These are phyloP conservation scores for Trichoderma parareesei DNA, from an alignment of 495 filamentous ascomycete species.

Conservation along the genomic window DNA sequence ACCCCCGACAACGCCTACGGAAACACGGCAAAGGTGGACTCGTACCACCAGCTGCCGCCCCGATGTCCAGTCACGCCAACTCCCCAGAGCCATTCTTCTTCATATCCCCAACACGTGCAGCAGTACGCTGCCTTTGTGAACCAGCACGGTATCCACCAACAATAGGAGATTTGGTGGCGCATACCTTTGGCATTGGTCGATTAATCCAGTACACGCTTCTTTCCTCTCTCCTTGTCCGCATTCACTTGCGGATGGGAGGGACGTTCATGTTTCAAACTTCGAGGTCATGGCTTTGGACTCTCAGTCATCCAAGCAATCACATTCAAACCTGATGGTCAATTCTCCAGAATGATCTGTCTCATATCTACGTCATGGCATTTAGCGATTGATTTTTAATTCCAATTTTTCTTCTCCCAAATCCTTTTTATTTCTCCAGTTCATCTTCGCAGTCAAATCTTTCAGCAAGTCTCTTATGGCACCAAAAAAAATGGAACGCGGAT, in stretches of 20 bases:
- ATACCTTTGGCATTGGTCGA: conserved; percentile 4
- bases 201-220: conserved; percentile 1
- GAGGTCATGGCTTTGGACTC: conserved; percentile 5
- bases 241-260: not conserved
- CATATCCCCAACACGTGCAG: not conserved
- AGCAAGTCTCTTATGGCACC: conserved; percentile 12
- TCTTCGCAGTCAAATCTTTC: conserved; percentile 7
- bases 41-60: conserved; percentile 29
- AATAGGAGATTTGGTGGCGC: conserved; percentile 5
- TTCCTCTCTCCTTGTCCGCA: not conserved
- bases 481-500: conserved; percentile 13
- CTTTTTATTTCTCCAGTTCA: conserved; percentile 1
- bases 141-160: conserved; percentile 8
- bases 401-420: conserved; percentile 11
- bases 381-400: conserved; percentile 14
- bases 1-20: conserved; percentile 71
- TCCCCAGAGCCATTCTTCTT: conserved; percentile 23
- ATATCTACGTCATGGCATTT: conserved; percentile 16
- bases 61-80: conserved; percentile 48
- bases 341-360: conserved; percentile 12
- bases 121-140: conserved; percentile 4
- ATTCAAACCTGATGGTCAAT: conserved; percentile 8
- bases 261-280: conserved; percentile 4
- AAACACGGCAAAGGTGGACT: conserved; percentile 33
- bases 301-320: not conserved